Percentiles rank a stretch among this genome's conserved stretches.
These are phyloP conservation scores for Euphorbia tirucalli DNA, from an alignment of 345 rosid species.

Conservation along the genomic window DNA sequence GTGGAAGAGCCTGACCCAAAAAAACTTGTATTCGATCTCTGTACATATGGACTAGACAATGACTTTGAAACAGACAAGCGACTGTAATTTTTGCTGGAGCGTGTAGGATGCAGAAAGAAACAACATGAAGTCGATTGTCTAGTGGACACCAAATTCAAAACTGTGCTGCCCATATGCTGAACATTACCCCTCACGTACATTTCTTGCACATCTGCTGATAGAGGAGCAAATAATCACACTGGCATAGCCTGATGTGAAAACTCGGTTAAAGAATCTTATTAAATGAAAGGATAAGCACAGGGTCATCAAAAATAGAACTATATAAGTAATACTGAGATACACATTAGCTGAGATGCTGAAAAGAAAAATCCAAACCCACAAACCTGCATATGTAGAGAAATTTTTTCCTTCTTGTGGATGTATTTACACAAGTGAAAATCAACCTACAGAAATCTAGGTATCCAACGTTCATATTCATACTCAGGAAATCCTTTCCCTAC, in stretches of 20 bases:
- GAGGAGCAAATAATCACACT: constrained; percentile 55
- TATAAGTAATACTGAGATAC: not conserved
- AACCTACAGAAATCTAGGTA: not conserved
- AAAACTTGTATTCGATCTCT: constrained; percentile 26
- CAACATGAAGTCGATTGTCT: constrained; percentile 41
- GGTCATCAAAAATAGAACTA: not conserved
- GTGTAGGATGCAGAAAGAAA: constrained; percentile 31
- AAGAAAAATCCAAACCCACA: not conserved
- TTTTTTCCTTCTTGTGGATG: not conserved
- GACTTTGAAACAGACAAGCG: constrained; percentile 43
- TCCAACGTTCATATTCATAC: constrained; percentile 3
- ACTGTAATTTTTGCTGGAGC: constrained; percentile 30
- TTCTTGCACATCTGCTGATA: constrained; percentile 50
- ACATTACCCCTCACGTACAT: constrained; percentile 42
- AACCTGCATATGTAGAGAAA: not conserved
- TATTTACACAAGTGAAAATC: not conserved
- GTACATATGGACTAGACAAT: constrained; percentile 33
- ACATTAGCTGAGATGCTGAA: not conserved
- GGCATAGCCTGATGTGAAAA: constrained; percentile 32
- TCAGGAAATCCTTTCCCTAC: not conserved
- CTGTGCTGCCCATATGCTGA: constrained; percentile 39
- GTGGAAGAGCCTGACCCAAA: constrained; percentile 29
- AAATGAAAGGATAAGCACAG: not conserved
- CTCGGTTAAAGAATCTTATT: not conserved
- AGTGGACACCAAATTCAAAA: constrained; percentile 29